Base-by-base conservation (phyloP, 2,329 filamentous ascomycete species). In the Plenodomus biglobosus region DNA sequence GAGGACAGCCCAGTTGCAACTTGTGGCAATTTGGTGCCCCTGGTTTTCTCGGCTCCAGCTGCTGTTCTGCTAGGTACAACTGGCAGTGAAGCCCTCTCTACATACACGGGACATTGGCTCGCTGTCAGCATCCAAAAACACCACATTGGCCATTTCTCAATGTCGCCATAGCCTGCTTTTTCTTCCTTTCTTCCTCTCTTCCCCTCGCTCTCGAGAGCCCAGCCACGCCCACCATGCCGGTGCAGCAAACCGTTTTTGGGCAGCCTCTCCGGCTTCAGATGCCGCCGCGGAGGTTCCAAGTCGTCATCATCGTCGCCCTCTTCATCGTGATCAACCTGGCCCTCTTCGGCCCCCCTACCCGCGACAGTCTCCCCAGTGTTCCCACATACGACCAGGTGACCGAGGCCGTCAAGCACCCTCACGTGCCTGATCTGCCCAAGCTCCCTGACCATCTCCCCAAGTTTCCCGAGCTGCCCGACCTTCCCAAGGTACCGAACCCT, bases 401-500 rank as follows among this genome's bases (percentile, higher is more conserved):
- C 46, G 70, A 64, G 44, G 70, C 59, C 58, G 73, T 64, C 59
- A 75, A 68, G 64, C 72, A 66, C 57, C 75, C 72, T 2, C 55
- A 52, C 30, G 43, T 61, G 10, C 56, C 59, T 17, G 58, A 71
- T 40, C 58, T 74, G 3, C 65, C 65, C 20, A 44, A 62, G 15
- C 56, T 70, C 35, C 63, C 59, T 58, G 73, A 63, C 59, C 75
- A 68, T 63, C 72, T 66, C 56, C 75, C 72, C 2, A 53, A 52
- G 22, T 40, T 61, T 7, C 56, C 59, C n/a, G 57, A 71, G 40
- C 59, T 74, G 3, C 65, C 65, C 20, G 44, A 62, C 13, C 54
- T 70, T 35, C 63, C 71, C 36, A 59, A 65, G 8, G 58, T 70
- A 17, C 72, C 81, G 19, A 86, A 86, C 58, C 87, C 85, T 0